These are phyloP conservation scores for Lophiotrema nucula DNA, from an alignment of 495 filamentous ascomycete genomes.

Conservation along the genomic window DNA sequence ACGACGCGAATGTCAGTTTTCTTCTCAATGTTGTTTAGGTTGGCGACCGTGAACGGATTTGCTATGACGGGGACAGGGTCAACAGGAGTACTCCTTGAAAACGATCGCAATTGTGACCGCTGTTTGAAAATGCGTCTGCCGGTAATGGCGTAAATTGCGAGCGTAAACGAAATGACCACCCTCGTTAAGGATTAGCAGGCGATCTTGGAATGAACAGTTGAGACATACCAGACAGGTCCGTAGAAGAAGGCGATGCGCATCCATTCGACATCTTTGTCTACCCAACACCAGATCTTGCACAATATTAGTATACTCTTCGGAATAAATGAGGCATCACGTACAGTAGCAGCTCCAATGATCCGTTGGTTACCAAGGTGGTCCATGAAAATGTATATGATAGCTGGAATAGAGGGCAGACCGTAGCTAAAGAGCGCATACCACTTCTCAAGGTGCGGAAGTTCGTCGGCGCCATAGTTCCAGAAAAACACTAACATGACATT, in stretches of 20 bases:
- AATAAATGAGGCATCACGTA: constrained; percentile 20
- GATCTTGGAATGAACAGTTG: background rate
- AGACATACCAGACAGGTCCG: constrained; percentile 71
- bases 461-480: constrained; percentile 64
- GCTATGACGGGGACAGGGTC: constrained; percentile 43
- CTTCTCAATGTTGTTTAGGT: constrained; percentile 42
- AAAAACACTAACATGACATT: constrained; percentile 90
- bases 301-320: background rate
- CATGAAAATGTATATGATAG: constrained; percentile 67
- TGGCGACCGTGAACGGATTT: constrained; percentile 49
- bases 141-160: constrained; percentile 70
- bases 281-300: constrained; percentile 77
- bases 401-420: constrained; percentile 70
- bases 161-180: constrained; percentile 61
- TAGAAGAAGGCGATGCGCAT: constrained; percentile 79
- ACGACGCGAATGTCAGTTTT: constrained; percentile 59
- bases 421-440: constrained; percentile 73
- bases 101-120: constrained; percentile 47
- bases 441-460: constrained; percentile 68
- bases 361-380: constrained; percentile 47
- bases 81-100: constrained; percentile 41
- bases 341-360: constrained; percentile 74
- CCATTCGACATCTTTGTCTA: constrained; percentile 64
- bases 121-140: constrained; percentile 67
- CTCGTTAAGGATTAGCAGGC: constrained; percentile 6